Evolutionary conservation across 257 asterid species (phyloP).

Genomic region (Salvia hispanica): DNA sequence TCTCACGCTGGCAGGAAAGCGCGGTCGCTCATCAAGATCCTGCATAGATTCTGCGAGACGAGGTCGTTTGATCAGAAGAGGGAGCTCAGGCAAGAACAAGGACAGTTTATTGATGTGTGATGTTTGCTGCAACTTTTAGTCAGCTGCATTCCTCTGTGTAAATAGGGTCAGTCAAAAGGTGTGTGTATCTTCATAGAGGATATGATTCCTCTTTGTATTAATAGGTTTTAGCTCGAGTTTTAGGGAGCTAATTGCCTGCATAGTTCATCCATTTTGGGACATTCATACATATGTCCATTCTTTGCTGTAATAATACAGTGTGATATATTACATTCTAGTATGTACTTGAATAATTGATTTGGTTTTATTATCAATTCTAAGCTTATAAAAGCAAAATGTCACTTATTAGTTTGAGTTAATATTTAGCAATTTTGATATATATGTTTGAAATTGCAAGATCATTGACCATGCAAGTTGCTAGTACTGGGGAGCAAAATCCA

Average conservation of each 20-base stretch:
- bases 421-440: background rate
- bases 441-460: background rate
- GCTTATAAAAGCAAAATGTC: too few species aligned
- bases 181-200: too few species aligned
- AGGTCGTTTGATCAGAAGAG: conserved; percentile 37
- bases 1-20: conserved; percentile 58
- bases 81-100: conserved; percentile 44
- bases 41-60: conserved; percentile 58
- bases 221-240: conserved; percentile 36
- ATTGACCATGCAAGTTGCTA: background rate
- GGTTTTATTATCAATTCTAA: too few species aligned
- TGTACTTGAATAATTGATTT: background rate
- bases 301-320: conserved; percentile 31
- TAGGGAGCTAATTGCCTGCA: conserved; percentile 42
- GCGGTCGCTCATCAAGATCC: conserved; percentile 54
- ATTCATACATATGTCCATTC: conserved; percentile 16
- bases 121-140: background rate
- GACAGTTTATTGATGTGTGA: conserved; percentile 45
- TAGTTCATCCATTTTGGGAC: conserved; percentile 22
- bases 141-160: background rate
- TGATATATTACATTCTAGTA: background rate
- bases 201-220: too few species aligned
- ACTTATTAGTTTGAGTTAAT: background rate
- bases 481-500: background rate
- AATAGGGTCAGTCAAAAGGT: background rate